These are phyloP conservation scores for Populus hybrid DNA, from an alignment of 441 rosid genomes.

Conservation along the genomic window DNA sequence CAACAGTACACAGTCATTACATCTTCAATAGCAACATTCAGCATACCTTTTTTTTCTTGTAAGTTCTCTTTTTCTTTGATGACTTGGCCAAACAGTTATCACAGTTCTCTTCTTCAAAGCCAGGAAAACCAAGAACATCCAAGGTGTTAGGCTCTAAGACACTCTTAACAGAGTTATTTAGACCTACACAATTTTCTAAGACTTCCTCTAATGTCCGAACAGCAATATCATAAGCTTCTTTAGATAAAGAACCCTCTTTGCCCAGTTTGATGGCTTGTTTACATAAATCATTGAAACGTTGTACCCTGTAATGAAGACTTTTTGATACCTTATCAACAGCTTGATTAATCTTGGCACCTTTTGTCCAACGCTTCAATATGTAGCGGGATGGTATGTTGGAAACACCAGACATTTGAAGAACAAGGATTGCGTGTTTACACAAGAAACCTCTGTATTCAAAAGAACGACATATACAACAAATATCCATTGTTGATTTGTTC, in stretches of 20 bases:
- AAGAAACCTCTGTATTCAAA: constrained; percentile 63
- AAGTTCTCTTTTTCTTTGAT: constrained; percentile 42
- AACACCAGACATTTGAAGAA: constrained; percentile 55
- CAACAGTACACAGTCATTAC: background rate
- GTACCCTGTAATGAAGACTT: constrained; percentile 29
- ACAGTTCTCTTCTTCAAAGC: constrained; percentile 22
- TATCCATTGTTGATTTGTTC: constrained; percentile 40
- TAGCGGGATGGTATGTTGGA: constrained; percentile 49
- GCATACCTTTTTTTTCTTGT: constrained; percentile 54
- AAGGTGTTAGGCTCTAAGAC: constrained; percentile 26
- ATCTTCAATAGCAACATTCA: constrained; percentile 16
- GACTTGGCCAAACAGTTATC: constrained; percentile 26
- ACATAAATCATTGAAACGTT: constrained; percentile 62
- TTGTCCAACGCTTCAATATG: constrained; percentile 64
- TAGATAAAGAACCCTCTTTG: constrained; percentile 53
- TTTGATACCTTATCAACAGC: constrained; percentile 16
- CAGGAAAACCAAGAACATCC: constrained; percentile 27
- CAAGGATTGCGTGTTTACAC: constrained; percentile 66
- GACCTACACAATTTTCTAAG: constrained; percentile 31
- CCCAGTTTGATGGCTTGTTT: constrained; percentile 52
- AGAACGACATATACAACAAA: constrained; percentile 53
- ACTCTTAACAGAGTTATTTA: constrained; percentile 33
- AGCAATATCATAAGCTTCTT: constrained; percentile 52
- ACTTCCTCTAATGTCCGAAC: constrained; percentile 44
- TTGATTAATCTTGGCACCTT: constrained; percentile 38